phyloP scores from a whole-genome alignment of 768 basidiomycete genomes.

The Podaxis carcinomalis region DNA sequence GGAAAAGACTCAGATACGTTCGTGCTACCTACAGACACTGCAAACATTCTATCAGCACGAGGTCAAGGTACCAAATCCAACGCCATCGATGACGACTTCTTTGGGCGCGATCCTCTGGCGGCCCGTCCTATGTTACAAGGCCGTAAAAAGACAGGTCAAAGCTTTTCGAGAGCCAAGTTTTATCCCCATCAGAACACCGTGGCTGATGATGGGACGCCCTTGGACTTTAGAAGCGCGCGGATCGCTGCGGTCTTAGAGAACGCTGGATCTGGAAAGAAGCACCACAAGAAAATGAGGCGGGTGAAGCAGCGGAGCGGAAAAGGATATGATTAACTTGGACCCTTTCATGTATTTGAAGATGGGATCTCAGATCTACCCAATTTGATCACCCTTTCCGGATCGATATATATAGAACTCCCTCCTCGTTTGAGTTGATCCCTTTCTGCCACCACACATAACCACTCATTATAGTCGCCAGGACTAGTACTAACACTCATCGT shows the following conservation, averaged over 20 bases:
- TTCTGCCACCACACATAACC: not conserved
- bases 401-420: not conserved
- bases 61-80: conserved; percentile 51
- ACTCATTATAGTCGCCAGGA: not conserved
- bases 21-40: conserved; percentile 39
- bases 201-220: conserved; percentile 71
- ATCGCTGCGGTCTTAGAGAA: conserved; percentile 40
- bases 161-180: conserved; percentile 57
- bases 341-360: not conserved
- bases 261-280: conserved; percentile 61
- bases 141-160: conserved; percentile 48
- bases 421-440: not conserved
- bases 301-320: conserved; percentile 90
- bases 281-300: conserved; percentile 77
- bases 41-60: conserved; percentile 22
- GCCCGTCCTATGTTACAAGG: conserved; percentile 63
- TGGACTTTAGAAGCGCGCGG: conserved; percentile 40
- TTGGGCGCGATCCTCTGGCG: conserved; percentile 50
- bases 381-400: not conserved
- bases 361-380: not conserved
- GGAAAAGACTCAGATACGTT: conserved; percentile 82
- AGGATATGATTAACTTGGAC: conserved; percentile 65
- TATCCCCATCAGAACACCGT: conserved; percentile 86
- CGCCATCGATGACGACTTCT: conserved; percentile 82
- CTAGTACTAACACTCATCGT: not conserved